phyloP scores from a whole-genome alignment of 2,329 filamentous ascomycete genomes.

The Leptographium wingfieldii region DNA sequence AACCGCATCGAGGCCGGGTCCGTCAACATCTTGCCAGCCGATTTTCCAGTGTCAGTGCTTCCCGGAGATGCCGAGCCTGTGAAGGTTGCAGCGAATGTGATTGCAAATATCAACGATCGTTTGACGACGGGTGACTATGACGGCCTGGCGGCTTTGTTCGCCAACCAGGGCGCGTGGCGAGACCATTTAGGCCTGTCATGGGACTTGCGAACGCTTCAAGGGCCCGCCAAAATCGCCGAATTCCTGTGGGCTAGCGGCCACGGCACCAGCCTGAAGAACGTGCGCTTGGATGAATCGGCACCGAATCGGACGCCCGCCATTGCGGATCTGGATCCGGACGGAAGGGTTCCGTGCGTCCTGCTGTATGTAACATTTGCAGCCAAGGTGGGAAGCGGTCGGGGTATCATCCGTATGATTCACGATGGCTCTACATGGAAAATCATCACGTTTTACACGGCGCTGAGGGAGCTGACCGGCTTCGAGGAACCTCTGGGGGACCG shows the following conservation, averaged over 20 bases:
- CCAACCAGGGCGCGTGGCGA: slow-evolving; percentile 40
- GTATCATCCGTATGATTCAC: slow-evolving; percentile 39
- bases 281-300: slow-evolving; percentile 34
- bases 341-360: slow-evolving; percentile 38
- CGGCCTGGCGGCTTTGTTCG: slow-evolving; percentile 26
- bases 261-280: slow-evolving; percentile 22
- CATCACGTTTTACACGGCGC: slow-evolving; percentile 49
- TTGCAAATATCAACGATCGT: slow-evolving; percentile 27
- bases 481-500: slow-evolving; percentile 35
- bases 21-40: slow-evolving; percentile 35
- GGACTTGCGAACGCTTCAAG: slow-evolving; percentile 40
- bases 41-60: slow-evolving; percentile 23
- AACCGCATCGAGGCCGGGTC: slow-evolving; percentile 32
- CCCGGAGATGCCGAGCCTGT: slow-evolving; percentile 21
- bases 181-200: slow-evolving; percentile 45
- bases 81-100: slow-evolving; percentile 24
- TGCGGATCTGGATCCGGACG: slow-evolving; percentile 34
- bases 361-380: slow-evolving; percentile 45
- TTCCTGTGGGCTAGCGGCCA: slow-evolving; percentile 26
- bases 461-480: slow-evolving; percentile 39
- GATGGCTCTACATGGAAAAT: slow-evolving; percentile 41
- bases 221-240: slow-evolving; percentile 23
- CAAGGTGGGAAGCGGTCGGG: slow-evolving; percentile 39
- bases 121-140: slow-evolving; percentile 23
- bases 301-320: slow-evolving; percentile 29